Conservation (phyloP, 441 rosid species). For the Aquilaria agallochum region DNA sequence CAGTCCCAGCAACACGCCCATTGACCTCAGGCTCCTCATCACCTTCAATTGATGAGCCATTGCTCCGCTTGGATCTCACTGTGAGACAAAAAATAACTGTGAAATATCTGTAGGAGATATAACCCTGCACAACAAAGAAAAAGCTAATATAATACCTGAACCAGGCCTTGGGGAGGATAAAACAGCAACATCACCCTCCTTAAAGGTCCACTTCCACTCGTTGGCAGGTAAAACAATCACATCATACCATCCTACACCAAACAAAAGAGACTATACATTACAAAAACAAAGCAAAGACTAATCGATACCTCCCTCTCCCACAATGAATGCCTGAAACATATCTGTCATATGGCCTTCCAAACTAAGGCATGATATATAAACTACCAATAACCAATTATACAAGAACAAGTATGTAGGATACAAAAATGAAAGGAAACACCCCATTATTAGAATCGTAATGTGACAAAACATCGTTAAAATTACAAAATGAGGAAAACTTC, state of each 20-base stretch:
- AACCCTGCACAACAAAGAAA: not conserved
- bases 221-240: conserved; percentile 64
- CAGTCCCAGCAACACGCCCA: conserved; percentile 92
- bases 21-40: conserved; percentile 64
- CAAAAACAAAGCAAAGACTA: not conserved
- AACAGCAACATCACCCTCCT: conserved; percentile 99
- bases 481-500: too few relatives aligned
- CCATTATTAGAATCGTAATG: too few relatives aligned
- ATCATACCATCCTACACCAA: conserved; percentile 88
- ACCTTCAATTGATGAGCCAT: conserved; percentile 32
- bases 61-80: conserved; percentile 59
- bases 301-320: not conserved
- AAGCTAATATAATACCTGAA: conserved; percentile 41
- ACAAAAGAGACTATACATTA: conserved; percentile 20
- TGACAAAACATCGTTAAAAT: too few relatives aligned
- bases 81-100: conserved; percentile 15
- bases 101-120: too few relatives aligned
- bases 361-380: too few relatives aligned
- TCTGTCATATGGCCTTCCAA: too few relatives aligned
- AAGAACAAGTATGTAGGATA: not conserved
- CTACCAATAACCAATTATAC: conserved; percentile 6
- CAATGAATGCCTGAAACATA: not conserved
- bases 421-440: not conserved
- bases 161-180: conserved; percentile 84
- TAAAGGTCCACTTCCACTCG: conserved; percentile 90